These are phyloP conservation scores for Juglanconis sp. DNA, from an alignment of 2,329 filamentous ascomycete species.

Conservation along the genomic window DNA sequence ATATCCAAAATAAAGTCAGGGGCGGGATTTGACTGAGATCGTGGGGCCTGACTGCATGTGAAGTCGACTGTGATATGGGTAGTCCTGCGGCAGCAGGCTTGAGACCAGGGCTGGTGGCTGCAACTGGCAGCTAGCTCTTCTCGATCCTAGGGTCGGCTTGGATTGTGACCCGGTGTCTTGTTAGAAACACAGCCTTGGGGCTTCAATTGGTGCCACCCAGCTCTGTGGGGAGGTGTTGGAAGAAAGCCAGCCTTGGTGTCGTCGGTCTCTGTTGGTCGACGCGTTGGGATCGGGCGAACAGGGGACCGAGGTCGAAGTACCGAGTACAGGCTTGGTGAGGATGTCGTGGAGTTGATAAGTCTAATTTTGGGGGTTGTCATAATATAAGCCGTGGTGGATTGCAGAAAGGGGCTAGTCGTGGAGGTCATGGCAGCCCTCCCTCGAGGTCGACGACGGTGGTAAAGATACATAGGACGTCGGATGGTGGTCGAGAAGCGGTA, in stretches of 20 bases:
- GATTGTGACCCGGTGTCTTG: background rate
- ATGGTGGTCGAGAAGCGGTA: background rate
- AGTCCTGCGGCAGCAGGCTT: background rate
- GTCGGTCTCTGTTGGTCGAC: conserved; percentile 12
- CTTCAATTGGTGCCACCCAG: background rate
- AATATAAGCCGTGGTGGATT: background rate
- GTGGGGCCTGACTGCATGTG: background rate
- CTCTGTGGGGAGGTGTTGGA: background rate
- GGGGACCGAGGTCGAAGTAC: conserved; percentile 11
- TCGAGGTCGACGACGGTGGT: background rate
- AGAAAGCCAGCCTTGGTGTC: background rate
- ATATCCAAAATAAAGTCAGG: background rate
- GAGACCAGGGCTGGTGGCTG: background rate
- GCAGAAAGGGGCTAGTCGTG: background rate
- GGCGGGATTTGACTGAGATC: background rate
- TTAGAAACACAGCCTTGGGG: background rate
- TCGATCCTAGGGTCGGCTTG: background rate
- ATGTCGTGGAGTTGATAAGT: background rate
- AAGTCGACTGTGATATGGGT: background rate
- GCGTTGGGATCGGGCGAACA: conserved; percentile 10
- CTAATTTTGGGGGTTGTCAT: background rate
- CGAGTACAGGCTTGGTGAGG: background rate
- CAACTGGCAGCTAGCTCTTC: background rate
- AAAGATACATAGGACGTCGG: background rate
- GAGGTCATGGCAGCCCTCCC: background rate